Conservation (phyloP, 2,329 filamentous ascomycete species). For the Arthrobotrys iridis region DNA sequence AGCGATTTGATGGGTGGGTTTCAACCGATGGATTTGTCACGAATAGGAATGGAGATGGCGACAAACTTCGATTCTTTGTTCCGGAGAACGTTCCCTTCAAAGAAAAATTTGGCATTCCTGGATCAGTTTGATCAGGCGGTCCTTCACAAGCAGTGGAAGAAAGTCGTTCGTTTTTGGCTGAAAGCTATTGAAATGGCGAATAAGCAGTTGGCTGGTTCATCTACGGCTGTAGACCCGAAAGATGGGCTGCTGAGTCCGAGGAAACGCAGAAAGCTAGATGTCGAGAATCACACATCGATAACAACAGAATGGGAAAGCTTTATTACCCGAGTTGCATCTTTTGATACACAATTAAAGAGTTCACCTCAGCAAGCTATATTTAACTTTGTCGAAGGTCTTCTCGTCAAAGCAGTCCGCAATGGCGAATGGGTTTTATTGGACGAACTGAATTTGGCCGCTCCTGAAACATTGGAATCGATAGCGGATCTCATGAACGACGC, state of each 20-base stretch:
- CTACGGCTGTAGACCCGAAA: slow-evolving; percentile 63
- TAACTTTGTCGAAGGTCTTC: slow-evolving; percentile 93
- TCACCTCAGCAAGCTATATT: slow-evolving; percentile 69
- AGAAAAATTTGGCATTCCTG: slow-evolving; percentile 87
- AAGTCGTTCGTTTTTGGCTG: slow-evolving; percentile 83
- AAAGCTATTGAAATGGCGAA: slow-evolving; percentile 90
- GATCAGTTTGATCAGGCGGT: slow-evolving; percentile 82
- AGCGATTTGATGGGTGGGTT: slow-evolving; percentile 96
- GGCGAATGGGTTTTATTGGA: slow-evolving; percentile 97
- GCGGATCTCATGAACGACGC: slow-evolving; percentile 84
- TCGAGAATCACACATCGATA: slow-evolving; percentile 66
- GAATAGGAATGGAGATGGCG: slow-evolving; percentile 82
- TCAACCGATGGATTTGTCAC: slow-evolving; percentile 84
- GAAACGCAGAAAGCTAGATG: slow-evolving; percentile 72
- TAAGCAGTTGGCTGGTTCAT: slow-evolving; percentile 70
- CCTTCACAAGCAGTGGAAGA: slow-evolving; percentile 85
- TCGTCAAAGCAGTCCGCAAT: slow-evolving; percentile 93
- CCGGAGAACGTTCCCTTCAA: slow-evolving; percentile 82
- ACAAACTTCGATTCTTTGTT: slow-evolving; percentile 93
- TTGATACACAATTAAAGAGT: slow-evolving; percentile 69
- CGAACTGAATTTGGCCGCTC: slow-evolving; percentile 94
- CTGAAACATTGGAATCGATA: slow-evolving; percentile 93
- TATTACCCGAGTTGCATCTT: slow-evolving; percentile 69
- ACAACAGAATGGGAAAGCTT: slow-evolving; percentile 84
- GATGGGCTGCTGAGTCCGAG: slow-evolving; percentile 67